These are phyloP conservation scores for Argentina anserina DNA, from an alignment of 306 rosid species.

Conservation along the genomic window DNA sequence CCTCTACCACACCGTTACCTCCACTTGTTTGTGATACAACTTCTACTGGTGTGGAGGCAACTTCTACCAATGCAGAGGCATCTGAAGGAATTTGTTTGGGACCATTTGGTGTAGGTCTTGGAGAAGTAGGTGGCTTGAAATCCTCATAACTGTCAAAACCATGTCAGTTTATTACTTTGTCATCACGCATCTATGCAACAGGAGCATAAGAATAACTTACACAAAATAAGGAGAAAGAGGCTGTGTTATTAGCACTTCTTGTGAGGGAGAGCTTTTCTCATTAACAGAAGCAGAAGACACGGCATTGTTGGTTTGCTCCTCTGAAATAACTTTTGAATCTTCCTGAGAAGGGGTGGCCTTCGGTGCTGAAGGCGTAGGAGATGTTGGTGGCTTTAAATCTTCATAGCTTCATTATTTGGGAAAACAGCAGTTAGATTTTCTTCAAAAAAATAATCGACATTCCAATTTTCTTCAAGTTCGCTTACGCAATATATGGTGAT, in stretches of 20 bases:
- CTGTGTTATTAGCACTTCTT: constrained; percentile 14
- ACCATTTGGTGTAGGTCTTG: constrained; percentile 47
- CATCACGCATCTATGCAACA: not conserved
- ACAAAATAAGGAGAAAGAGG: constrained; percentile 59
- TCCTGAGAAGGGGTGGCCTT: constrained; percentile 13
- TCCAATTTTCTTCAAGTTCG: constrained; percentile 1
- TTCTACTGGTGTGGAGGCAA: constrained; percentile 20
- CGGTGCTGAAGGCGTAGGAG: constrained; percentile 20
- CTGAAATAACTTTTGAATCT: not conserved
- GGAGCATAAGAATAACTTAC: constrained; percentile 33
- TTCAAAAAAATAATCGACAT: constrained; percentile 6
- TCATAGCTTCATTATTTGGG: constrained; percentile 23
- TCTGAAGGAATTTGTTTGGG: constrained; percentile 27
- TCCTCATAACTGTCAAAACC: constrained; percentile 44
- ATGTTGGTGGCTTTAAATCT: constrained; percentile 29
- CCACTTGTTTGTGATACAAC: constrained; percentile 27
- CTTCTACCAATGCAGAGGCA: not conserved
- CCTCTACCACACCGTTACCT: too few relatives aligned
- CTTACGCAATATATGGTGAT: constrained; percentile 72
- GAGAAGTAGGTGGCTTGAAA: constrained; percentile 64
- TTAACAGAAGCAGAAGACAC: constrained; percentile 6
- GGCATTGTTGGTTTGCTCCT: too few relatives aligned
- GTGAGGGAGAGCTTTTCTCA: constrained; percentile 34
- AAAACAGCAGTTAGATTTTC: constrained; percentile 12
- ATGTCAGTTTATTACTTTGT: constrained; percentile 9